Evolutionary conservation across 768 basidiomycete genomes (phyloP), one percentile per base, ranked within the genome.

Genomic region (Ramaria rubella): DNA sequence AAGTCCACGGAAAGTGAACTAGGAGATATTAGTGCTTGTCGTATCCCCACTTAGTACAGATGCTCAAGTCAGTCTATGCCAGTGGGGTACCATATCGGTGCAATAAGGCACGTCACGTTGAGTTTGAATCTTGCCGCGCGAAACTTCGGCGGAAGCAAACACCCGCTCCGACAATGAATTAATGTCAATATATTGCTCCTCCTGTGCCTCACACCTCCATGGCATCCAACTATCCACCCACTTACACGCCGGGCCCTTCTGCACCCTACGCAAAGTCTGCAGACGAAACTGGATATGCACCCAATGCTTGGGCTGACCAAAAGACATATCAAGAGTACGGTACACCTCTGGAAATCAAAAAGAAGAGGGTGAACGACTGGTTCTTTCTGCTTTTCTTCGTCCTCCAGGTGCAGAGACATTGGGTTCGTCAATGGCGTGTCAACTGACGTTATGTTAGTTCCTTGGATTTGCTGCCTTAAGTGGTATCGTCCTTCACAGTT

Each of bases 331-430:
- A 45, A 77, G 77, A 26, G 82, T 52, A 31, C 17, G 50, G 50
- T 19, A 5, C 15, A 23, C 30, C 34, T 34, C 15, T 52, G 34
- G 50, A 52, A 34, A 33, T 52, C 30, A 52, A 52, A 15, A 85
- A 82, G 72, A 86, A 80, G 63, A 77, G 72, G 58, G 70, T 89
- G 30, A 87, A 90, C 57, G 89, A 91, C 68, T 81, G 82, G 2
- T 72, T 87, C 50, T 82, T 88, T 66, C 72, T 90, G 14, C 64
- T 87, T 6, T 65, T 90, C 33, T 92, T 88, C 70, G 67, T 91
- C n/a, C 71, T 82, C 1, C 82, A 86, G 71, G 83, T 89, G 54
- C 34, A 69, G 58, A 3, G 19, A 11, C 2, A 15, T 36, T 48
- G 5, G 8, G n/a, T 17, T 36, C 12, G 19, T 3, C 19, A 15